Evolutionary conservation across 176 grass and related monocot species (phyloP).

Genomic region (Leersia perrieri): DNA sequence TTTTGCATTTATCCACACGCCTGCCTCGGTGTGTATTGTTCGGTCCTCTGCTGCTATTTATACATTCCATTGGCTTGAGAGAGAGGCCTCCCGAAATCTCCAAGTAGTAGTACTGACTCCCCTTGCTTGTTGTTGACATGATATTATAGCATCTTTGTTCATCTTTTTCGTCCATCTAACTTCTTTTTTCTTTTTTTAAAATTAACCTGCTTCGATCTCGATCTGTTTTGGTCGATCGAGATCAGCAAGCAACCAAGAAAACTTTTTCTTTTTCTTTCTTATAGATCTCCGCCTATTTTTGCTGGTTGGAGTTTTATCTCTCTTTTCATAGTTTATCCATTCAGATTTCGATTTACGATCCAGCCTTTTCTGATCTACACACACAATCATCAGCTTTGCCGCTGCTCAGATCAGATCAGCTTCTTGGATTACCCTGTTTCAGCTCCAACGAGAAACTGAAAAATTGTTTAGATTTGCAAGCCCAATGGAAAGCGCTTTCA

Average conservation of each 20-base stretch:
- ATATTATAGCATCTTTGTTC: background rate
- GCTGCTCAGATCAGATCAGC: background rate
- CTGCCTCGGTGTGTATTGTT: background rate
- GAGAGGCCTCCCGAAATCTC: background rate
- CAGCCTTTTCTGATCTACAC: no score
- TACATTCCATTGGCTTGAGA: background rate
- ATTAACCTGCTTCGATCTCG: background rate
- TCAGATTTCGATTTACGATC: background rate
- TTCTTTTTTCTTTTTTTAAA: background rate
- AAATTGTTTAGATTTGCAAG: background rate
- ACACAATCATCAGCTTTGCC: background rate
- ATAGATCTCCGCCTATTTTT: slow-evolving; percentile 2
- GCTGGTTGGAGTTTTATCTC: background rate
- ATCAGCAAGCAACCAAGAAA: background rate
- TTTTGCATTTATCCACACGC: background rate
- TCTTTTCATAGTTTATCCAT: background rate
- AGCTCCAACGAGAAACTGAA: background rate
- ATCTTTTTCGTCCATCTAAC: background rate
- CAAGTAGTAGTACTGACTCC: no score
- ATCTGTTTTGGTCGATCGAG: slow-evolving; percentile 40
- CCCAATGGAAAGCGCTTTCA: slow-evolving; percentile 35
- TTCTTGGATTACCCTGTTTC: background rate
- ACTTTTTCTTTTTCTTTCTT: background rate
- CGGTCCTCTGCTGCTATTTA: background rate
- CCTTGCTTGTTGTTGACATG: background rate